Conservation (phyloP, 2,329 filamentous ascomycete species). For the Plectosphaerella sp. region DNA sequence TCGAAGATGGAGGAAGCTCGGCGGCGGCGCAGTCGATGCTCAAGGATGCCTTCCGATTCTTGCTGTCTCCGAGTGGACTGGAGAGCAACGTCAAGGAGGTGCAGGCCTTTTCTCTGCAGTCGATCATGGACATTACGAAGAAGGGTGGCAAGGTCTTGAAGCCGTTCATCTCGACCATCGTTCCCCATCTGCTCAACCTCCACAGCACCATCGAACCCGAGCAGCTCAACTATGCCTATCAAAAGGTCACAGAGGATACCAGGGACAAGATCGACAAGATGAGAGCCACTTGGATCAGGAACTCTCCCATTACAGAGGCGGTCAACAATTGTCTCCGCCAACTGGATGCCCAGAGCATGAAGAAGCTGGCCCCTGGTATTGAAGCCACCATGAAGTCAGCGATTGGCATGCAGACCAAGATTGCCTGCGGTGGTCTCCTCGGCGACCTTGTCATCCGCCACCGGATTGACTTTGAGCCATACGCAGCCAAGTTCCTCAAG, state of each 20-base stretch:
- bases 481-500: slow-evolving; percentile 72
- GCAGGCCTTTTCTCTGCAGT: slow-evolving; percentile 75
- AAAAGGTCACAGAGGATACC: slow-evolving; percentile 82
- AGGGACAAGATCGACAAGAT: slow-evolving; percentile 88
- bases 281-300: slow-evolving; percentile 74
- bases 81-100: slow-evolving; percentile 88
- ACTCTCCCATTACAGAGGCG: slow-evolving; percentile 86
- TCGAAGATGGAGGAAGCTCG: slow-evolving; percentile 71
- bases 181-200: slow-evolving; percentile 75
- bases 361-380: slow-evolving; percentile 64
- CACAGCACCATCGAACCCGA: slow-evolving; percentile 87
- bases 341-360: slow-evolving; percentile 75
- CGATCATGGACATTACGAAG: slow-evolving; percentile 85
- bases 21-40: slow-evolving; percentile 76
- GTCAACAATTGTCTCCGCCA: slow-evolving; percentile 86
- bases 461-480: slow-evolving; percentile 66
- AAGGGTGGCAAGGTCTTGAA: slow-evolving; percentile 75
- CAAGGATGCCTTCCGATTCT: slow-evolving; percentile 80
- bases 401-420: slow-evolving; percentile 88
- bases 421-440: slow-evolving; percentile 82
- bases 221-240: slow-evolving; percentile 85
- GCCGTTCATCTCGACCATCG: slow-evolving; percentile 75
- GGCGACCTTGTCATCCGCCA: slow-evolving; percentile 81
- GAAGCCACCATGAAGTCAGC: slow-evolving; percentile 79
- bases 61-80: slow-evolving; percentile 82